These are phyloP conservation scores for Botrytis aclada DNA, from an alignment of 2,329 filamentous ascomycete species.

Conservation along the genomic window DNA sequence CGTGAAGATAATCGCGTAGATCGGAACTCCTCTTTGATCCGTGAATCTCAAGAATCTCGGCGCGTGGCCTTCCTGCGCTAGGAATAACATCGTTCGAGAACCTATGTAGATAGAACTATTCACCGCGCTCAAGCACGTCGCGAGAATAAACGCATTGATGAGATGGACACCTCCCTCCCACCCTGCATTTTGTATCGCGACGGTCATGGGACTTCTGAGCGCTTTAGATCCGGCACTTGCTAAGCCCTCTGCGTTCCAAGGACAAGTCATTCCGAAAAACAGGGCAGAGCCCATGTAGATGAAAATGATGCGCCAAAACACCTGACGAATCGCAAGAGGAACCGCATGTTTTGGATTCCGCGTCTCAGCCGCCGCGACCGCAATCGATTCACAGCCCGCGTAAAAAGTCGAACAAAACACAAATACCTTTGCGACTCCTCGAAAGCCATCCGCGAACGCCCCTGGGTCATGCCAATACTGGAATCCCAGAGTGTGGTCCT, in stretches of 20 bases:
- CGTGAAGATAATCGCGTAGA: conserved; percentile 62
- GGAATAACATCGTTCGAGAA: conserved; percentile 70
- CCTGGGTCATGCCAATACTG: conserved; percentile 70
- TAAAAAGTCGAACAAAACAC: conserved; percentile 70
- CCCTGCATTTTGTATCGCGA: conserved; percentile 70
- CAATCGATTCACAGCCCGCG: conserved; percentile 62
- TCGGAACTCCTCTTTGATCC: conserved; percentile 58
- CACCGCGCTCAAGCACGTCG: conserved; percentile 68
- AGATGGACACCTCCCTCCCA: conserved; percentile 71
- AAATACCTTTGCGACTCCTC: conserved; percentile 62
- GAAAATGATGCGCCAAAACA: conserved; percentile 90
- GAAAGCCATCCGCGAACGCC: conserved; percentile 66
- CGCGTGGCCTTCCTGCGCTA: conserved; percentile 71
- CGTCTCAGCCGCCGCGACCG: conserved; percentile 54
- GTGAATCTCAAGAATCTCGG: conserved; percentile 67
- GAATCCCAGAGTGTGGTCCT: conserved; percentile 59
- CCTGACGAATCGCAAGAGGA: conserved; percentile 72
- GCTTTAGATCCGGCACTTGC: conserved; percentile 60
- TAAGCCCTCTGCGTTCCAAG: conserved; percentile 62
- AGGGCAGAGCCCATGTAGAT: conserved; percentile 76
- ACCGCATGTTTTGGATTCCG: conserved; percentile 47
- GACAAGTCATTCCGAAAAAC: conserved; percentile 73
- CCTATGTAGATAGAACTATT: conserved; percentile 78
- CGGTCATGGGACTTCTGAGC: conserved; percentile 69
- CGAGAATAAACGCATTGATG: conserved; percentile 73